These are phyloP conservation scores for Neoscytalidium dimidiatum DNA, from an alignment of 2,329 filamentous ascomycete genomes.

Conservation along the genomic window DNA sequence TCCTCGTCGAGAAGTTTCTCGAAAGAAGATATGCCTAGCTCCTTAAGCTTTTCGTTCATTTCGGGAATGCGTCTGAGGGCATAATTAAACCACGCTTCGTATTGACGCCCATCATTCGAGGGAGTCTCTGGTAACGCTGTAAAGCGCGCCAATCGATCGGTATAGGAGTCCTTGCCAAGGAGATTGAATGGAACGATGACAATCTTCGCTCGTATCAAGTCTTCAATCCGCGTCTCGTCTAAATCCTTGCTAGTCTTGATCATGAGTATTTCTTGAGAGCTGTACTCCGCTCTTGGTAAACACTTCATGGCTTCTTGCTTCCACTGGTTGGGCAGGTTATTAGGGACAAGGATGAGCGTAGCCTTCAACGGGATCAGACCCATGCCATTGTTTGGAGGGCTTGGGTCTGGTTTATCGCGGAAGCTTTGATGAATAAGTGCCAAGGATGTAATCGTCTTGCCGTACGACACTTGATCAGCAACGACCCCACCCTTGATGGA, in stretches of 20 bases:
- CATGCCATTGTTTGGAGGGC: conserved; percentile 21
- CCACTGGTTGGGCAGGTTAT: conserved; percentile 61
- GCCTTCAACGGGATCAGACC: conserved; percentile 51
- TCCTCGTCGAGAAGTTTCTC: conserved; percentile 25
- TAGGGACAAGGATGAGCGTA: conserved; percentile 62
- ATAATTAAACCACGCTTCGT: conserved; percentile 56
- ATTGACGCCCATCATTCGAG: conserved; percentile 48
- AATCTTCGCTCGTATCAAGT: conserved; percentile 54
- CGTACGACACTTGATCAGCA: conserved; percentile 66
- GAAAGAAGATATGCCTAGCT: conserved; percentile 34
- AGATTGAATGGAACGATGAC: conserved; percentile 57
- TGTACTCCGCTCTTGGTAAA: conserved; percentile 35
- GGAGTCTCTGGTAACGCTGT: conserved; percentile 47
- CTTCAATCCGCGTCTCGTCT: conserved; percentile 41
- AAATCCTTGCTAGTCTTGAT: conserved; percentile 46
- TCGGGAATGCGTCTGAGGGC: conserved; percentile 44
- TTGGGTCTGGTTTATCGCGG: conserved; percentile 17
- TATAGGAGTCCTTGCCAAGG: conserved; percentile 51
- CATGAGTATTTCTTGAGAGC: conserved; percentile 45
- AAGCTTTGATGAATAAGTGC: conserved; percentile 56
- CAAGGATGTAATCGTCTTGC: conserved; percentile 64
- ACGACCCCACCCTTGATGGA: conserved; percentile 60
- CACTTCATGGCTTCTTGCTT: conserved; percentile 55
- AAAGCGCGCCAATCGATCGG: conserved; percentile 52
- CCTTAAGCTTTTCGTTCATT: conserved; percentile 42